These are phyloP conservation scores for Torulaspora maleeae DNA, from an alignment of 805 yeast genomes.

Conservation along the genomic window DNA sequence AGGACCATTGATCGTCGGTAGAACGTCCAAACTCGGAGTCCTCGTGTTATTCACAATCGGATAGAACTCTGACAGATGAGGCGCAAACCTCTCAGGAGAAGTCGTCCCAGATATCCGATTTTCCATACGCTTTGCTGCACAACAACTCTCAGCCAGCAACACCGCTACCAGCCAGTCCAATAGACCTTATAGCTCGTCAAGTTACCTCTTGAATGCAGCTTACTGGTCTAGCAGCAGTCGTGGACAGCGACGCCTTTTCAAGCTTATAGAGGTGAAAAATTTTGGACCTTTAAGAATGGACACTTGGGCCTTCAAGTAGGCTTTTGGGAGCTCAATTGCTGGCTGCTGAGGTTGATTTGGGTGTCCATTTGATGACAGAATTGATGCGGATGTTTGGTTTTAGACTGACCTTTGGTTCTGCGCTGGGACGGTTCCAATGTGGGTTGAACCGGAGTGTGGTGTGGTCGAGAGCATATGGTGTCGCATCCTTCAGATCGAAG, in stretches of 20 bases:
- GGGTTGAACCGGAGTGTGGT: too few relatives aligned
- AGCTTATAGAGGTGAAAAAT: conserved; percentile 1
- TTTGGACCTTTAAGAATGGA: neutral
- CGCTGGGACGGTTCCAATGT: neutral
- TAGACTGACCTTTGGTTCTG: neutral
- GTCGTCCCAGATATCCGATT: conserved; percentile 10
- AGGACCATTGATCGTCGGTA: neutral
- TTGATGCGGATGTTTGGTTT: conserved; percentile 1
- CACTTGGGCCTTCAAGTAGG: neutral
- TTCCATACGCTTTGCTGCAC: conserved; percentile 5
- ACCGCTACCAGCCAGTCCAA: neutral
- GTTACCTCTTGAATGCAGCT: neutral
- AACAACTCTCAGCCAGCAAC: neutral
- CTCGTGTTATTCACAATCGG: conserved; percentile 42
- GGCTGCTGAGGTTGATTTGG: neutral
- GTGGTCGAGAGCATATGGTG: conserved; percentile 6
- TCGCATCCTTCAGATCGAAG: conserved; percentile 2
- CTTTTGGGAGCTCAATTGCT: neutral
- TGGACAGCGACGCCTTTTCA: conserved; percentile 1
- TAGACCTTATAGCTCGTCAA: neutral
- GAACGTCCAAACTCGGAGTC: conserved; percentile 5
- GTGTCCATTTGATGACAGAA: neutral
- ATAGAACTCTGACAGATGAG: conserved; percentile 59
- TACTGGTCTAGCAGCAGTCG: neutral
- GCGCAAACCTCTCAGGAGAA: conserved; percentile 32